Base-by-base conservation (phyloP, 108 stramenopile species). In the Fistulifera pelliculosa region DNA sequence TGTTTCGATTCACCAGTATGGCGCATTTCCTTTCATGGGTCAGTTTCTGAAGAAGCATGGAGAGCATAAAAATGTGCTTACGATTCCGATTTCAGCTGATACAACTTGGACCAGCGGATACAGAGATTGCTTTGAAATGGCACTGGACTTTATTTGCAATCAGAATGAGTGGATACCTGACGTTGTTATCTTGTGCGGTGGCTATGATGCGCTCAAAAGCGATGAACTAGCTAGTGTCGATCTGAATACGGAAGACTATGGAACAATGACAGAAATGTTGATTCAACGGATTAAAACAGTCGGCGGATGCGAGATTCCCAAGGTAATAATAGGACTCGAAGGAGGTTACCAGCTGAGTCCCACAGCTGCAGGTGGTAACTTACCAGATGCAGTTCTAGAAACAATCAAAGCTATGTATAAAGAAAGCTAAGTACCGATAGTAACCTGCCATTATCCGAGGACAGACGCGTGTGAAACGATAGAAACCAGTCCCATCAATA, bases 1-100 rank as follows among this genome's bases (percentile, higher is more conserved):
- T 49, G 78, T 62, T 11, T 71, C 69, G 13, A 69, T 69, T 38
- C 78, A 79, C 52, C 74, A 79, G 44, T 27, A 28, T 17, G 70
- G 66, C 16, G 69, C 73, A 12, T 79, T 79, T 68, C 76, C 76
- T 15, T 73, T 73, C 56, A 44, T 70, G 56, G 76, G 71, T n/a
- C 45, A 56, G 27, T 45, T 24, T 15, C 28, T 49, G 1, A n/a
- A 16, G 35, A 35, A 53, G 1, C 8, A 6, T 12, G 71, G 69
- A 10, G 28, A 47, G 1, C 54, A 73, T 41, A 22, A 44, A 11
- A 77, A 77, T 45, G 38, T 73, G 11, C 16, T 63, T 24, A 73
- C 76, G 0, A 60, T 77, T 27, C 76, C 76, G 5, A 66, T 77
- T 14, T 54, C 25, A 11, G 55, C 76, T 1, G 76, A 73, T 25